Conservation (phyloP, 164 flowering plant genomes). For the Kalanchoe fedtschenkoi region DNA sequence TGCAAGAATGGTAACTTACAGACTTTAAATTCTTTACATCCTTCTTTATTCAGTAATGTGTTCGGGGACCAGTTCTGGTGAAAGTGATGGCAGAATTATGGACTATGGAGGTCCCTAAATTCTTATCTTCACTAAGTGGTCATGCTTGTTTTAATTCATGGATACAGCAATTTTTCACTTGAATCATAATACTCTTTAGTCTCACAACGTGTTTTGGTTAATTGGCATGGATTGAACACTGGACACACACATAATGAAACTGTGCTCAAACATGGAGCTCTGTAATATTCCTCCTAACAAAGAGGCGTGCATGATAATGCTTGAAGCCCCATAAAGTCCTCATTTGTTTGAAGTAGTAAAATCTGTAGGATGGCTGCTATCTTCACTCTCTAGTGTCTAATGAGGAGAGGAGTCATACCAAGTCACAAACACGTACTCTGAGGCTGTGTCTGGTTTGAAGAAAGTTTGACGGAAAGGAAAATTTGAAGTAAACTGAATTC, state of each 20-base stretch:
- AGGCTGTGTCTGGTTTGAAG: too few species aligned
- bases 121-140: not conserved
- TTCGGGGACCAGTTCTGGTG: conserved; percentile 1
- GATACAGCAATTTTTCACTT: conserved; percentile 1
- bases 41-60: not conserved
- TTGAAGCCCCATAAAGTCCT: too few species aligned
- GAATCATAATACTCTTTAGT: not conserved
- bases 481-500: too few species aligned
- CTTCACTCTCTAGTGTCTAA: not conserved
- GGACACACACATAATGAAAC: not conserved
- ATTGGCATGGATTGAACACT: conserved; percentile 1
- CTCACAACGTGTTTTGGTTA: not conserved
- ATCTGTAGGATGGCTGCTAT: too few species aligned
- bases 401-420: too few species aligned
- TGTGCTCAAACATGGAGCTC: not conserved
- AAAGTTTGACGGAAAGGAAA: too few species aligned
- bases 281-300: not conserved
- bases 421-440: too few species aligned
- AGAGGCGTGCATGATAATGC: not conserved
- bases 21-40: not conserved
- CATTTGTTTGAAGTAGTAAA: too few species aligned
- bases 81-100: conserved; percentile 1
- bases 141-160: not conserved
- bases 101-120: not conserved
- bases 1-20: too few species aligned